These are phyloP conservation scores for Avena sativa DNA, from an alignment of 176 grass and related monocot species.

Conservation along the genomic window DNA sequence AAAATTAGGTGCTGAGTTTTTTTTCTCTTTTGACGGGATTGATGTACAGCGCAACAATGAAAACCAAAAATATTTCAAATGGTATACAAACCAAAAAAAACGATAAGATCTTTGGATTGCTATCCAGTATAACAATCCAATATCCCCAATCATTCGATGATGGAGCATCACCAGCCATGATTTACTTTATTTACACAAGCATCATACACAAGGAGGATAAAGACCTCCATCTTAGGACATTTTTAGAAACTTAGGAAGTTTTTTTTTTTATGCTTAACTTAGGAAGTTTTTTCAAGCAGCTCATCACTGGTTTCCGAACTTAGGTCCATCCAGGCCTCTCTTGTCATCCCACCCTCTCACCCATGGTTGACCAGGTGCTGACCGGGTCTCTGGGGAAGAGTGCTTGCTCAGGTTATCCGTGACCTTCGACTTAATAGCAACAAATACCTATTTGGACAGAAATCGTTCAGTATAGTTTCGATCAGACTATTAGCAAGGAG, in stretches of 20 bases:
- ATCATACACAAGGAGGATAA: not conserved
- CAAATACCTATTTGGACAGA: conserved; percentile 64
- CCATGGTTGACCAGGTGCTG: conserved; percentile 85
- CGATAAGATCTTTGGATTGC: too few species aligned
- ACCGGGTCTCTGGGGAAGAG: conserved; percentile 76
- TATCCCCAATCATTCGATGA: not conserved
- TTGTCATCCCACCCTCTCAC: conserved; percentile 98
- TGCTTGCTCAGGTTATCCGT: conserved; percentile 72
- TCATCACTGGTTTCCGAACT: conserved; percentile 90
- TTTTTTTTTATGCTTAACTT: too few species aligned
- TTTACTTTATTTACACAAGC: conserved; percentile 48
- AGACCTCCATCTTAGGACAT: too few species aligned
- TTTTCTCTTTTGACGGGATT: too few species aligned
- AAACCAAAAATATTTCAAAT: too few species aligned
- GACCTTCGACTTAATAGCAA: conserved; percentile 71
- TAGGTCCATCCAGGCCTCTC: conserved; percentile 68
- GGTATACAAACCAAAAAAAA: too few species aligned
- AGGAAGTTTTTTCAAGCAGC: not conserved
- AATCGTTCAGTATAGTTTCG: not conserved
- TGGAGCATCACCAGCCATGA: not conserved
- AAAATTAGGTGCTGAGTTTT: too few species aligned
- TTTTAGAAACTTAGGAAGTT: not conserved
- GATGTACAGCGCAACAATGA: too few species aligned
- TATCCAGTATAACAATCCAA: not conserved
- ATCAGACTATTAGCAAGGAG: not conserved